A percentile compares a stretch with the other conserved stretches of the same genome.
Evolutionary conservation across 2,329 filamentous ascomycete species (phyloP).

Genomic region (Neofusicoccum laricinum): DNA sequence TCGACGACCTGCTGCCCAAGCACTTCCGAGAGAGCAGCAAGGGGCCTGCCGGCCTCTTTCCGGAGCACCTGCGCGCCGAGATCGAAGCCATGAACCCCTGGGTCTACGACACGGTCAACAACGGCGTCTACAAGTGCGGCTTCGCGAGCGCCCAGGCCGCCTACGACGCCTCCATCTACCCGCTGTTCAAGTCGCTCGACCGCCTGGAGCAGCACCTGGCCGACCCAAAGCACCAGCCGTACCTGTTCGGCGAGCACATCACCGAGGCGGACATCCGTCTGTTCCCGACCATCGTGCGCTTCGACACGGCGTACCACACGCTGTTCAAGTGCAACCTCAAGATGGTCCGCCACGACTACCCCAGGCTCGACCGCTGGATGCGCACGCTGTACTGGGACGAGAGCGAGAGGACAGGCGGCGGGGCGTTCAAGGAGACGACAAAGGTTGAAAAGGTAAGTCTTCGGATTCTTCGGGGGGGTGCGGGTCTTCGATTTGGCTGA

Average conservation of each 20-base stretch:
- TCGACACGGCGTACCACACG: constrained; percentile 64
- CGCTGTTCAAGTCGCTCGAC: constrained; percentile 75
- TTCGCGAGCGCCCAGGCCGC: constrained; percentile 82
- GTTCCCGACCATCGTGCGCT: constrained; percentile 35
- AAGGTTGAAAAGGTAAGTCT: constrained; percentile 22
- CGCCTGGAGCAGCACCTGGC: constrained; percentile 68
- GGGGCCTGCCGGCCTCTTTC: constrained; percentile 63
- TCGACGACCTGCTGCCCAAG: constrained; percentile 26
- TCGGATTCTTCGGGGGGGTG: constrained; percentile 18
- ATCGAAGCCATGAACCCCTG: constrained; percentile 79
- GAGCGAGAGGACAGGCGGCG: constrained; percentile 26
- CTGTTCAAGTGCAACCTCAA: constrained; percentile 74
- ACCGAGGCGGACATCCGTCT: constrained; percentile 83
- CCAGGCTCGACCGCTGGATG: constrained; percentile 46
- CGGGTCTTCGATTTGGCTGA: neutral
- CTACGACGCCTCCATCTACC: constrained; percentile 70
- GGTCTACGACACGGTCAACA: constrained; percentile 66
- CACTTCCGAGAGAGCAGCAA: constrained; percentile 58
- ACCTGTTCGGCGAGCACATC: constrained; percentile 69
- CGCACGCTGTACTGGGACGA: constrained; percentile 43
- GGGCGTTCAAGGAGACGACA: constrained; percentile 30
- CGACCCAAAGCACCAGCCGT: constrained; percentile 51
- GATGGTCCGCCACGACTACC: constrained; percentile 62
- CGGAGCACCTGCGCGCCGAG: constrained; percentile 55
- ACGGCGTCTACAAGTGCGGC: constrained; percentile 60